Evolutionary conservation across 345 rosid species (phyloP), one percentile per base, ranked within the genome.

Genomic region (Orychophragmus violaceus): DNA sequence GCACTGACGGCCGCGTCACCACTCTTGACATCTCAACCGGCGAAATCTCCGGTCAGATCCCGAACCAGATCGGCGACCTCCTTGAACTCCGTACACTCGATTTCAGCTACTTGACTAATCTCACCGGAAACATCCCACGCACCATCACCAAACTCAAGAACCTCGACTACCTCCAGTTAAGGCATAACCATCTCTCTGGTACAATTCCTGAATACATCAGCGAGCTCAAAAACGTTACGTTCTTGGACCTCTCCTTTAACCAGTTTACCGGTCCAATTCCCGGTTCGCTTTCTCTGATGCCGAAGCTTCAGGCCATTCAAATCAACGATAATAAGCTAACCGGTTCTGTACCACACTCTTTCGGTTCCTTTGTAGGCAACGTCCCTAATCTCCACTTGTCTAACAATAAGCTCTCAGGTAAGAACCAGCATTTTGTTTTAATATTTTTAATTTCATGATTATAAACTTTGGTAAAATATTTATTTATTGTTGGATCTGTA

Each of bases 181-280:
- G 65, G 72, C 52, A 75, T 68, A 74, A 77, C 46, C 75, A 62
- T 50, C 77, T 89, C n/a, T 80, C 88, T 3, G 92, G 90, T 27
- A 14, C 80, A 0, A 76, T 87, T 5, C 90, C 90, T 12, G 84
- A 52, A 11, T 81, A 72, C 27, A 70, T 85, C 33, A 63, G 84
- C 55, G 71, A 80, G 10, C 84, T 87, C 10, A 84, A 79, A 70
- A 75, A 18, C 54, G 54, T 90, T 2, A 76, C 75, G 6, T 80
- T 74, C 76, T 64, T 85, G 64, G 86, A 84, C 64, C 82, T 90
- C 24, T 68, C 95, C n/a, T 90, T 83, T 32, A 86, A 90, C 77
- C 69, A 54, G 6, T 82, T 90, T 21, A 76, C 87, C 13, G 87
- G 97, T 8, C 51, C 83, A 1, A 82, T 85, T 53, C 95, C 89